Base-by-base conservation (phyloP, 2,329 filamentous ascomycete genomes). In the Drechslera avenae region DNA sequence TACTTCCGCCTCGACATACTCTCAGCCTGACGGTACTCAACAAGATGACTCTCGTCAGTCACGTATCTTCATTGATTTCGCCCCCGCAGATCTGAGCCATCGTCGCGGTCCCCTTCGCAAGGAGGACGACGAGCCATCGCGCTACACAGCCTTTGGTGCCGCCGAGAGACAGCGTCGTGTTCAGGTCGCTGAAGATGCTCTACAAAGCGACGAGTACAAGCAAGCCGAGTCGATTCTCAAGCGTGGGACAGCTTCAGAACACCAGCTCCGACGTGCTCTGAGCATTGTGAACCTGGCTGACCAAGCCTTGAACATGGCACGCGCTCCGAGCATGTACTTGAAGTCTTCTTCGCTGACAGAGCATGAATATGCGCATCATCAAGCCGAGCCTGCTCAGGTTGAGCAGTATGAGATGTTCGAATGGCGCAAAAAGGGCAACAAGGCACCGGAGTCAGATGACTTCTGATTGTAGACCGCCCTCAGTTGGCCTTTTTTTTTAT, bases 61-160 rank as follows among this genome's bases (percentile, higher is more conserved):
- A 9, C 45, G 50, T 31, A 18, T 47, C 21, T 56, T 54, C 14
- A 17, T 26, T 7, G 54, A 54, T 13, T 19, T 34, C 35, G 18
- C 42, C 4, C 14, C 12, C 1, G 4, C 28, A 5, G 13, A 30
- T 3, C 10, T 31, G 1, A 8, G 32, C 14, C 30, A 7, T 17
- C 13, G n/a, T 31, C 39, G 33, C 5, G 13, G 31, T 5, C 42
- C 31, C 5, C 5, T 32, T 26, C 47, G 33, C 3, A 40, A 16
- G 1, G 33, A 45, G n/a, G 17, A 16, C 0, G 23, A 31, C 2
- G 26, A 40, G 26, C 43, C 41, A 33, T 28, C 37, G 10, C 37
- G 19, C 21, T 42, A 41, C 26, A 37, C 19, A 5, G 21, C 32
- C 13, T 26, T 41, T 19, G 26, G 14, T 3, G n/a, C 12, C 2